Evolutionary conservation across 208 protist species (phyloP).

Genomic region (Leishmania amazonensis): DNA sequence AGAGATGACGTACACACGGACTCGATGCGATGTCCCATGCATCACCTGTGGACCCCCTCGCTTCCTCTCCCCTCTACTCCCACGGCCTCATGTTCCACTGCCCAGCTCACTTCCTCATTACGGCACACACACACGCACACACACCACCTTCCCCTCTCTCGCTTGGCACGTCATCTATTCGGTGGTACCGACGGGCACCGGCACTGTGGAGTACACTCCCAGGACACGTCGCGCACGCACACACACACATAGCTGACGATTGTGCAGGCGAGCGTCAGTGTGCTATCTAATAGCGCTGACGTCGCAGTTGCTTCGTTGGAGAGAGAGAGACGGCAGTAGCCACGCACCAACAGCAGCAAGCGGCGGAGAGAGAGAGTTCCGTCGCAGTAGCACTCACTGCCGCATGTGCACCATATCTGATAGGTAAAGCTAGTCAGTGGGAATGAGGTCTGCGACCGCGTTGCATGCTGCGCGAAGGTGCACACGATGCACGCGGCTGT

Average conservation of each 20-base stretch:
- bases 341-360: neutral
- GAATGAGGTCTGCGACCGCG: neutral
- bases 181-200: neutral
- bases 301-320: neutral
- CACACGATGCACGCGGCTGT: neutral
- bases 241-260: neutral
- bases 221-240: neutral
- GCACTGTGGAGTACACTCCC: neutral
- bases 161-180: neutral
- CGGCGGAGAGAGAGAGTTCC: neutral
- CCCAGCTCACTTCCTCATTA: neutral
- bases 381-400: neutral
- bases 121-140: neutral
- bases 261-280: neutral
- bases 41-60: neutral
- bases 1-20: neutral
- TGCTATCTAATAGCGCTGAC: neutral
- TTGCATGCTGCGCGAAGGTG: neutral
- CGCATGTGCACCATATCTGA: neutral
- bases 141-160: neutral
- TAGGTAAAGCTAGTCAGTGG: neutral
- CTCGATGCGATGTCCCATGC: neutral
- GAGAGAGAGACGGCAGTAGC: neutral
- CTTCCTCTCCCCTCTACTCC: neutral
- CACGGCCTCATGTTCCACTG: neutral